Conservation (phyloP, 2,329 filamentous ascomycete species). For the Nothopassalora personata region DNA sequence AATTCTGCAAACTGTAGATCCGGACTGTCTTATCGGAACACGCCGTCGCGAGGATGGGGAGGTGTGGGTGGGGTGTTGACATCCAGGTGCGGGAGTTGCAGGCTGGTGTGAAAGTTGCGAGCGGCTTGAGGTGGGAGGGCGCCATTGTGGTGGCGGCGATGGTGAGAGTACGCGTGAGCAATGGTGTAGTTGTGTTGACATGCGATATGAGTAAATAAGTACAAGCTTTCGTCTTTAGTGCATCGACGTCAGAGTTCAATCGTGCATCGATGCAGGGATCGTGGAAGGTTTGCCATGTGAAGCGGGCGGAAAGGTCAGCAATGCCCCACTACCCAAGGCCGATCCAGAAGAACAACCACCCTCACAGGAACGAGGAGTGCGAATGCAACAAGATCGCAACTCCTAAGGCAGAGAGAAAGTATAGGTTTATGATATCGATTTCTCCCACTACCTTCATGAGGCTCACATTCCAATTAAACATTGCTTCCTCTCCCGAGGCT, state of each 20-base stretch:
- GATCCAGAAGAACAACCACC: not conserved
- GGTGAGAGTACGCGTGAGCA: not conserved
- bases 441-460: not conserved
- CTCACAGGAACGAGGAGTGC: not conserved
- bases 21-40: conserved; percentile 82
- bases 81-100: conserved; percentile 69
- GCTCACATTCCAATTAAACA: not conserved
- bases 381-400: not conserved
- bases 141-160: not conserved
- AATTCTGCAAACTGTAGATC: conserved; percentile 79
- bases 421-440: no score
- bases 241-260: not conserved
- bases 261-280: not conserved
- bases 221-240: not conserved
- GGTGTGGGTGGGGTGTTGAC: conserved; percentile 75
- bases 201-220: not conserved
- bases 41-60: conserved; percentile 83
- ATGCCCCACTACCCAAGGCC: not conserved
- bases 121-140: conserved; percentile 34
- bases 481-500: not conserved
- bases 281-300: not conserved
- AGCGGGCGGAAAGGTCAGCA: not conserved
- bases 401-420: not conserved
- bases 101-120: conserved; percentile 51
- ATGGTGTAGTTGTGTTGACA: not conserved